phyloP scores from a whole-genome alignment of 208 protist genomes.

The Leishmania amazonensis region DNA sequence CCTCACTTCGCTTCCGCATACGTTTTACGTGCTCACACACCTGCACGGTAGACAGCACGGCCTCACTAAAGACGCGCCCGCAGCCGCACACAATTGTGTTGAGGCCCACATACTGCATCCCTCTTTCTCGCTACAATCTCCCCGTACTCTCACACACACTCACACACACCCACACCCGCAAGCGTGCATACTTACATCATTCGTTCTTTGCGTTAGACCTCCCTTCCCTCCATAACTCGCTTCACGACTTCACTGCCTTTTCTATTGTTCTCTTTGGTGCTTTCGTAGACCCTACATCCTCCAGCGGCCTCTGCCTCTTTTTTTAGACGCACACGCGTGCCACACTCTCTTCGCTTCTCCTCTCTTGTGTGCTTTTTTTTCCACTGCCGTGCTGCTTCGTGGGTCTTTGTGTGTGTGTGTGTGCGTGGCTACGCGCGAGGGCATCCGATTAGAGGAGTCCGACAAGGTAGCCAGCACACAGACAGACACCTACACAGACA shows the following conservation, averaged over 20 bases:
- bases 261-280: not conserved
- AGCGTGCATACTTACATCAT: conserved; percentile 2
- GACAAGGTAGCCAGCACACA: not conserved
- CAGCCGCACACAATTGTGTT: not conserved
- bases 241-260: not conserved
- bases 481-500: not conserved
- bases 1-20: no score
- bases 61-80: not conserved
- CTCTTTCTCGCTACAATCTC: not conserved
- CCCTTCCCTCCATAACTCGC: not conserved
- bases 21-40: not conserved
- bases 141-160: not conserved
- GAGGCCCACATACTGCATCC: not conserved
- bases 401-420: not conserved
- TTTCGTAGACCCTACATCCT: not conserved
- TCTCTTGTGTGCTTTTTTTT: not conserved
- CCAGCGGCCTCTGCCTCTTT: not conserved
- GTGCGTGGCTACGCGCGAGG: not conserved
- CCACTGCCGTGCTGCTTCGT: not conserved
- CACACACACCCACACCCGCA: not conserved
- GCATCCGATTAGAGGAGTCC: not conserved
- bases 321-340: not conserved
- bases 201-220: conserved; percentile 4
- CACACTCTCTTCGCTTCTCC: not conserved
- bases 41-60: not conserved